Evolutionary conservation across 108 stramenopile species (phyloP).

Genomic region (Nitzschia palea): DNA sequence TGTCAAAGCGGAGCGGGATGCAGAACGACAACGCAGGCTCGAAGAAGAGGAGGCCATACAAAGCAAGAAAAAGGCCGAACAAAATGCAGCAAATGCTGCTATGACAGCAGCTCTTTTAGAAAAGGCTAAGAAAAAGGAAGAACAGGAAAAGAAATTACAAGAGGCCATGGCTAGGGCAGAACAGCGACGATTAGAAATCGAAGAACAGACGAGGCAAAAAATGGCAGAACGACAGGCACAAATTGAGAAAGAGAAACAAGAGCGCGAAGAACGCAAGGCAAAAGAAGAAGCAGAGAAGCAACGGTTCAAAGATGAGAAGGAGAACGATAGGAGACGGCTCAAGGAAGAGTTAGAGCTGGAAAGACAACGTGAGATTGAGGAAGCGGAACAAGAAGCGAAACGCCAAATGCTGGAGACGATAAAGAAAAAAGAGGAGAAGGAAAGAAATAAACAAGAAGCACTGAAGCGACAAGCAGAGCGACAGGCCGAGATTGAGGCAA

Average conservation of each 20-base stretch:
- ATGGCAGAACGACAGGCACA: constrained; percentile 11
- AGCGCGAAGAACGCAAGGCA: neutral
- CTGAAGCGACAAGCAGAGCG: constrained; percentile 13
- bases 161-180: neutral
- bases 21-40: neutral
- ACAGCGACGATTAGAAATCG: neutral
- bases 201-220: constrained; percentile 4
- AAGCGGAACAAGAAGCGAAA: neutral
- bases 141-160: constrained; percentile 7
- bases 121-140: constrained; percentile 12
- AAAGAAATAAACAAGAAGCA: neutral
- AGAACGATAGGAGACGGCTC: neutral
- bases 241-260: neutral
- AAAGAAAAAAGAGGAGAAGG: constrained; percentile 4
- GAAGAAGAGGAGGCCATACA: constrained; percentile 2
- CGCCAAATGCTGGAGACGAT: neutral
- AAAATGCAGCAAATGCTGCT: neutral
- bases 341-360: constrained; percentile 2
- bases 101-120: constrained; percentile 5
- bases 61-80: neutral
- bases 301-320: constrained; percentile 3
- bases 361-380: constrained; percentile 4
- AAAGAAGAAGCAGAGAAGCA: constrained; percentile 6
- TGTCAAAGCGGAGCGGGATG: neutral
- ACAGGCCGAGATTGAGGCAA: neutral